Base-by-base conservation (phyloP, 2,329 filamentous ascomycete species). In the Alternaria alternata region DNA sequence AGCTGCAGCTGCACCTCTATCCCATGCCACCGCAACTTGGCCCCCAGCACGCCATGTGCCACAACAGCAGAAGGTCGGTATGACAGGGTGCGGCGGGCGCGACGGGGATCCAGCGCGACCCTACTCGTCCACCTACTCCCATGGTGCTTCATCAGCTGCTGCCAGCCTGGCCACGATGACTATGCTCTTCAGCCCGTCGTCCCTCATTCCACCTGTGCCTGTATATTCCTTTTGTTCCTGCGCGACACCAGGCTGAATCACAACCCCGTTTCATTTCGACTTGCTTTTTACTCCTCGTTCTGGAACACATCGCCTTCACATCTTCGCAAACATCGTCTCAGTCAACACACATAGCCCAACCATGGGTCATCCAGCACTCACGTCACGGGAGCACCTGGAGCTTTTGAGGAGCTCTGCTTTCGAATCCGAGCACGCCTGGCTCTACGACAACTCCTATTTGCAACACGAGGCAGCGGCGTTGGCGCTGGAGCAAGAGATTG, bases 401-500 rank as follows among this genome's bases (percentile, higher is more conserved):
- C 62, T 77, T 46, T 54, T 78, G 44, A 68, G 75, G 54, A 77
- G 75, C 61, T 77, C 75, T 5, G 75, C 75, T 51, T 78, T 78
- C 54, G 75, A 78, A 59, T 72, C 67, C 12, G 75, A 78, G 57
- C 75, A 78, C 57, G 75, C 75, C 53, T 76, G 75, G 71, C 70
- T 76, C 59, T 78, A 77, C 67, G 75, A 78, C 64, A 68, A 68
- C 20, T 76, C 74, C 7, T 78, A 75, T 51, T 65, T 69, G 59
- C 73, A 78, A 61, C 75, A 78, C 36, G 74, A 75, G 51, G 71
- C 72, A 39, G 75, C 75, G 51, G 75, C 74, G 30, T 53, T 72
- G 56, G 75, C 72, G 28, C 64, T 78, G 39, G 75, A 77, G 59
- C 70, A 70, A 56, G 68, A 74, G 51, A 75, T 78, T 32, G 73